Conservation (phyloP, 495 filamentous ascomycete genomes). For the Cudoniella acicularis region DNA sequence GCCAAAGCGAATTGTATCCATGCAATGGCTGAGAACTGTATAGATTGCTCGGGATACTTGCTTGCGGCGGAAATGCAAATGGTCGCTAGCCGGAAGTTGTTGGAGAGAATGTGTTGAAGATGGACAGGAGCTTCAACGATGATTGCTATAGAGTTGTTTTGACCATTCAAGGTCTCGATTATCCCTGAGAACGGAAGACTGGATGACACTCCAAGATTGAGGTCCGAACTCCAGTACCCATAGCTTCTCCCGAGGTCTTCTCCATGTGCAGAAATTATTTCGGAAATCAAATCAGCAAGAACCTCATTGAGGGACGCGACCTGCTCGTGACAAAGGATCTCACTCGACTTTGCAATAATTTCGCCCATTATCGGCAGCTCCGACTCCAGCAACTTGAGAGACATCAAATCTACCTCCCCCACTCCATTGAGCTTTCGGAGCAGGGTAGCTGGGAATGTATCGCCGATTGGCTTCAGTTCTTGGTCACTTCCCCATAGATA, state of each 20-base stretch:
- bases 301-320: conserved; percentile 10
- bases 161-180: too few species aligned
- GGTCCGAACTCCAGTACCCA: neutral
- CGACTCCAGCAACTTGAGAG: conserved; percentile 59
- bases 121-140: too few species aligned
- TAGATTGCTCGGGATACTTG: conserved; percentile 14
- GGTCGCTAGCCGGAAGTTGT: conserved; percentile 39
- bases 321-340: conserved; percentile 14
- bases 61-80: conserved; percentile 31
- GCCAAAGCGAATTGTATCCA: conserved; percentile 65
- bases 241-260: neutral
- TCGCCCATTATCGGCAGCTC: conserved; percentile 61
- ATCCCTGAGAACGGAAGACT: too few species aligned
- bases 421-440: conserved; percentile 52
- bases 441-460: conserved; percentile 50
- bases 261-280: conserved; percentile 13
- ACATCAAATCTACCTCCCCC: conserved; percentile 51
- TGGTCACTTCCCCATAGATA: conserved; percentile 35
- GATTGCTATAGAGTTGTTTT: too few species aligned
- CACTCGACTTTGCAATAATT: conserved; percentile 42
- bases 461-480: conserved; percentile 43
- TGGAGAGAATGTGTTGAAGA: conserved; percentile 27
- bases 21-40: conserved; percentile 41
- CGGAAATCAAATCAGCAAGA: conserved; percentile 5
- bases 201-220: too few species aligned